Evolutionary conservation across 208 protist genomes (phyloP), one percentile per base, ranked within the genome.

Genomic region (Crithidia brevicula): DNA sequence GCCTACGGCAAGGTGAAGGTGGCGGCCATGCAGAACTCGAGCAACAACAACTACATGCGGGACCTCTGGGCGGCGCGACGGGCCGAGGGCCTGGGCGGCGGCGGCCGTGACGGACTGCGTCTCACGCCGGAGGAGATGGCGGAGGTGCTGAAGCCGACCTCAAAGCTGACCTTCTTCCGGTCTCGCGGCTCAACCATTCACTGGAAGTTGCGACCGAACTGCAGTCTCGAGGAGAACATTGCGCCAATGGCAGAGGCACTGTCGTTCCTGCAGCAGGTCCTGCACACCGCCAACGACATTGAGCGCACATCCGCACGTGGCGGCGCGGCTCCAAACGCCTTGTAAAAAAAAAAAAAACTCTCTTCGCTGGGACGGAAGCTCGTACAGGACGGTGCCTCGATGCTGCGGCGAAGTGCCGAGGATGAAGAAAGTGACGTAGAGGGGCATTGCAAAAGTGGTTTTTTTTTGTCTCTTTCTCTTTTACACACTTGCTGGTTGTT

Each of bases 231-330:
- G 74, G 83, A 93, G 54, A 93, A 93, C 72, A 79, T 93, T 53
- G 79, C 82, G 22, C 89, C 89, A 1, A 80, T 95, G 58, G 81
- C 80, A 15, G 85, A 95, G 73, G 89, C 89, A 20, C 77, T 95
- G 25, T 81, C 73, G 13, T 95, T 95, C 54, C 64, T 86, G 38
- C 82, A 91, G 56, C 82, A 87, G 68, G 86, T 95, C 45, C 77
- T 95, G 18, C 82, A 85, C 73, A 93, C 86, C 10, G 86, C 86
- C 20, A 94, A 94, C 67, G 79, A 90, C 34, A 92, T 94, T 67
- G 89, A 94, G 62, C 77, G 89, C 28, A 89, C 68, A 28, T 88
- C 85, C 2, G 81, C 77, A 11, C 77, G 83, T 40, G 85, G 79
- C 51, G 86, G 88, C 38, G 88, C 70, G n/a, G 88, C 85, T 0